Evolutionary conservation across 1,139 yeast genomes (phyloP), one percentile per base, ranked within the genome.

Genomic region (Pichia inconspicua): DNA sequence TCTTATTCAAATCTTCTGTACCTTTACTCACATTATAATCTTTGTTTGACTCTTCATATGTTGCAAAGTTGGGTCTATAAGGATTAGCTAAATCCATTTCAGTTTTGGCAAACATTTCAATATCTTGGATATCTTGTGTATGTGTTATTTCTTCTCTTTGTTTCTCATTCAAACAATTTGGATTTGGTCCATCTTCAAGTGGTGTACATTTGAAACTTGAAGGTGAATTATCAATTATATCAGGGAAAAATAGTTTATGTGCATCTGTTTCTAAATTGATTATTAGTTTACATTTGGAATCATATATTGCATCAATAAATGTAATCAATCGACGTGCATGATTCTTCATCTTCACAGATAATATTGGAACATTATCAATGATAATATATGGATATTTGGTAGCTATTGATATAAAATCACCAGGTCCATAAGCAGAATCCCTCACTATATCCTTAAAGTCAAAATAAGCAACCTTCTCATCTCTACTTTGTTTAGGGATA

Each of bases 321-420:
- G 84, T 80, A 43, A 83, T 83, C 56, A 83, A 77, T 48, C 85
- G 64, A 48, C 86, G 66, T 2, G 89, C 89, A 55, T 82, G 87
- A 57, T 81, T 81, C 57, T 80, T 81, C 78, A 73, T 76, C 46
- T 68, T 73, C 6, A 77, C 63, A 2, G 80, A 75, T 65, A 83
- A 65, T 3, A 77, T 69, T 0, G 90, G 90, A 3, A 83, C 80
- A 48, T 78, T 68, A 50, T 81, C 84, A 30, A 84, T 58, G 7
- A 83, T 69, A 31, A 84, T 66, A 0, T 81, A 76, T 38, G 72
- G 75, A 60, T 68, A 83, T 27, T 70, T 69, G 0, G 87, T 77
- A 0, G 89, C 82, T 39, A 83, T 61, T 0, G 87, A 77, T 44
- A 84, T 82, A 58, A 80, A 83, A 58, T 84, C 90, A 1, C 85